phyloP scores from a whole-genome alignment of 1,284 basidiomycete species.

The Boletellus sp. region DNA sequence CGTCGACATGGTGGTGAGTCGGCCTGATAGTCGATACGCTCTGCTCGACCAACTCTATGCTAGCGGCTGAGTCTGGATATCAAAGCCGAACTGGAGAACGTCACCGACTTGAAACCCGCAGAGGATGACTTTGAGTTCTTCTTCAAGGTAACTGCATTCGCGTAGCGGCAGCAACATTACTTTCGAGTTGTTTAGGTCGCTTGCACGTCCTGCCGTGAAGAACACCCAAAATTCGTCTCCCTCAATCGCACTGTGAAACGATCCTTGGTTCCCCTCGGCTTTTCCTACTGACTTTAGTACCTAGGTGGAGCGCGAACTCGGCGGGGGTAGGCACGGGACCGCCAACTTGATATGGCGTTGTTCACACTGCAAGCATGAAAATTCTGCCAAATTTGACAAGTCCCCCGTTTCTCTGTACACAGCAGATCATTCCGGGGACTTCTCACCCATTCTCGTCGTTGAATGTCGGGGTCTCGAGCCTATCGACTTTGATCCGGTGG shows the following conservation, averaged over 20 bases:
- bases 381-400: constrained; percentile 73
- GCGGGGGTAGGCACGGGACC: constrained; percentile 57
- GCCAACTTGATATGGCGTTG: constrained; percentile 81
- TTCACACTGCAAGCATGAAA: constrained; percentile 71
- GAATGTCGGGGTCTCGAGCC: constrained; percentile 82
- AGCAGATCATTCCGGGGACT: constrained; percentile 52
- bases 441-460: constrained; percentile 59
- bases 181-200: constrained; percentile 51
- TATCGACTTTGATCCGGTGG: constrained; percentile 58
- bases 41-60: not conserved
- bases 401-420: constrained; percentile 53
- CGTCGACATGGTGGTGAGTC: constrained; percentile 41
- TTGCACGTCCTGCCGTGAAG: constrained; percentile 74
- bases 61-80: constrained; percentile 64
- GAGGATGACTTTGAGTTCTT: constrained; percentile 71
- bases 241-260: constrained; percentile 60
- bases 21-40: not conserved
- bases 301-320: constrained; percentile 63
- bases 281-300: constrained; percentile 4
- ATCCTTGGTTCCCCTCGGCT: not conserved
- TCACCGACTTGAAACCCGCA: constrained; percentile 63
- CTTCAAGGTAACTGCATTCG: constrained; percentile 52
- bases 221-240: constrained; percentile 64
- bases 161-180: not conserved
- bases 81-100: constrained; percentile 75